Evolutionary conservation across 2,329 filamentous ascomycete species (phyloP).

Genomic region (Diaporthe eres): DNA sequence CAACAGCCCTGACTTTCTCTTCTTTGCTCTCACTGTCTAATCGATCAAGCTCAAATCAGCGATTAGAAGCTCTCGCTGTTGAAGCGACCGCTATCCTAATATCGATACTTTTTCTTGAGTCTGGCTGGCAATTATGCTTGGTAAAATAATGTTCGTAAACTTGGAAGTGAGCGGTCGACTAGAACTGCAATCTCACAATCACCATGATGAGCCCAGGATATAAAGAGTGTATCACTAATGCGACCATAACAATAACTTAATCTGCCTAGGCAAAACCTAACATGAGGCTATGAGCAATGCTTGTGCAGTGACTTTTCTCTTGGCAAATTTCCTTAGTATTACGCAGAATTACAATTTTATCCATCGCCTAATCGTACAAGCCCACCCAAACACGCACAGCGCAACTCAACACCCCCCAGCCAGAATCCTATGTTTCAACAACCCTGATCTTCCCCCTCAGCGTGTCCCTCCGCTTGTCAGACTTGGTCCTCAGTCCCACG

Average conservation of each 20-base stretch:
- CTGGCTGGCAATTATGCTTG: no score
- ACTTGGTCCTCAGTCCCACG: conserved; percentile 26
- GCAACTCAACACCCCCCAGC: neutral
- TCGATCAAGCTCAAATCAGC: no score
- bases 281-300: neutral
- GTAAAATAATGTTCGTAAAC: no score
- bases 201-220: neutral
- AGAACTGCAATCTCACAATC: no score
- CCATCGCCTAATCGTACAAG: neutral
- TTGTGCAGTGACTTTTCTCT: neutral
- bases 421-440: neutral
- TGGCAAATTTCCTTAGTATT: neutral
- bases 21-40: neutral
- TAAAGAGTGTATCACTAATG: neutral
- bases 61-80: neutral
- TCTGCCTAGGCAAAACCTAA: neutral
- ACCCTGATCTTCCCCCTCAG: conserved; percentile 36
- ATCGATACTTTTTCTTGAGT: no score
- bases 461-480: conserved; percentile 34
- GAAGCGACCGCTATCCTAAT: no score
- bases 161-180: no score
- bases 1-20: neutral
- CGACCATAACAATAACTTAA: neutral
- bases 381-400: neutral
- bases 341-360: neutral